Percentiles rank a stretch among this genome's conserved stretches.
These are phyloP conservation scores for Triglochin maritima DNA, from an alignment of 106 monocot species.

Conservation along the genomic window DNA sequence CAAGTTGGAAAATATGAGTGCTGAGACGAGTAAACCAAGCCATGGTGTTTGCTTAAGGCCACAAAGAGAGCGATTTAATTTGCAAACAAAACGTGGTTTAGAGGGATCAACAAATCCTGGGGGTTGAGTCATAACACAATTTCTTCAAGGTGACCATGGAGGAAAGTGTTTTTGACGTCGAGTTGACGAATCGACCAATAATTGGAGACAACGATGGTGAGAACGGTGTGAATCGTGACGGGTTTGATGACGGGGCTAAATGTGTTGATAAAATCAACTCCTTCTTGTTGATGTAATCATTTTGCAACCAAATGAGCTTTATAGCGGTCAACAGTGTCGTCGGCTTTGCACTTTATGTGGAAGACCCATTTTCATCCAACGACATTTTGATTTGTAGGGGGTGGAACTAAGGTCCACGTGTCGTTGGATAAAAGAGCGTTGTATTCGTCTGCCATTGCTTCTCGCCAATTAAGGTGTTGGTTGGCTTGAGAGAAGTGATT, in stretches of 20 bases:
- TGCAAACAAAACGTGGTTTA: conserved; percentile 4
- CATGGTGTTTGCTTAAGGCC: background rate
- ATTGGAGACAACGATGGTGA: background rate
- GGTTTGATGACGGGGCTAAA: conserved; percentile 7
- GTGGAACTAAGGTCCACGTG: conserved; percentile 8
- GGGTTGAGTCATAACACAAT: too few species aligned
- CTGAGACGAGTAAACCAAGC: too few species aligned
- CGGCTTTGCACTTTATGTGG: background rate
- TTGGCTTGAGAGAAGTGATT: too few species aligned
- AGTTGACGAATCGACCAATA: conserved; percentile 8
- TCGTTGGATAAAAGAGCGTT: background rate
- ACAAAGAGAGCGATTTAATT: background rate
- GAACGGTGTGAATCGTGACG: too few species aligned
- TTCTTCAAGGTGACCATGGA: conserved; percentile 6
- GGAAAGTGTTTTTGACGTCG: conserved; percentile 10
- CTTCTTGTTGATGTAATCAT: conserved; percentile 5
- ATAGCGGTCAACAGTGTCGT: conserved; percentile 1
- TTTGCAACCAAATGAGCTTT: conserved; percentile 7
- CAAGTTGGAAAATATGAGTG: background rate
- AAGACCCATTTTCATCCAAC: conserved; percentile 15
- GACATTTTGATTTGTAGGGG: background rate
- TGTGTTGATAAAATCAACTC: conserved; percentile 1
- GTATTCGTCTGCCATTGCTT: conserved; percentile 2
- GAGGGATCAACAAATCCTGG: background rate
- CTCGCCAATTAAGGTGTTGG: too few species aligned